These are phyloP conservation scores for Yamadazyma dushanensis DNA, from an alignment of 1,139 yeast species.

Conservation along the genomic window DNA sequence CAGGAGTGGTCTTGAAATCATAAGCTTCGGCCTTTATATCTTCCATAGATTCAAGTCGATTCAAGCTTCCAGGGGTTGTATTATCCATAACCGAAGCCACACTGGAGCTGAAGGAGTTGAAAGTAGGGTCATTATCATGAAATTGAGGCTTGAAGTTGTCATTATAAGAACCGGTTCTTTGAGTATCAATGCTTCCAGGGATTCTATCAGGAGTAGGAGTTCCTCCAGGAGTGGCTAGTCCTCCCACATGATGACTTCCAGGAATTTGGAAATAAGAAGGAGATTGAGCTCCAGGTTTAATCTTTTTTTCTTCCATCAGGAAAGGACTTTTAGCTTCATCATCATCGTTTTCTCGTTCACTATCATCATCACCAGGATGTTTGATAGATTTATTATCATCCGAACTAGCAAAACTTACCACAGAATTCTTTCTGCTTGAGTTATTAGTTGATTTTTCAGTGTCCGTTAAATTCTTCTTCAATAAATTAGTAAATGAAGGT, in stretches of 20 bases:
- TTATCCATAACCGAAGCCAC: constrained; percentile 8
- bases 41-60: constrained; percentile 2
- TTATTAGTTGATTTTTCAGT: constrained; percentile 31
- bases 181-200: neutral
- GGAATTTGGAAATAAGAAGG: neutral
- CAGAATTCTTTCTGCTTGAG: constrained; percentile 45
- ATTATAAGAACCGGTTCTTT: neutral
- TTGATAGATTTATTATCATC: constrained; percentile 18
- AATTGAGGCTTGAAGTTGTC: constrained; percentile 1
- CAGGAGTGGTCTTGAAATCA: constrained; percentile 9
- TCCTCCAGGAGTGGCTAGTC: neutral
- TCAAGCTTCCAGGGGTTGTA: constrained; percentile 1
- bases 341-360: neutral
- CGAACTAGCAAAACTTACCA: constrained; percentile 49
- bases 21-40: neutral
- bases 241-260: neutral
- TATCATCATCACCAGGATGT: constrained; percentile 2
- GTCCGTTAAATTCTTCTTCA: constrained; percentile 39
- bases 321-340: neutral
- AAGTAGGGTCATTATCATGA: constrained; percentile 9
- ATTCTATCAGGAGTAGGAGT: neutral
- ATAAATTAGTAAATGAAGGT: constrained; percentile 42
- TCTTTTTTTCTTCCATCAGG: neutral
- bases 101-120: constrained; percentile 13
- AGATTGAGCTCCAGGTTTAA: neutral